A percentile compares a stretch with the other conserved stretches of the same genome.
Conservation (phyloP, 768 basidiomycete species). For the Tulasnella sp. region DNA sequence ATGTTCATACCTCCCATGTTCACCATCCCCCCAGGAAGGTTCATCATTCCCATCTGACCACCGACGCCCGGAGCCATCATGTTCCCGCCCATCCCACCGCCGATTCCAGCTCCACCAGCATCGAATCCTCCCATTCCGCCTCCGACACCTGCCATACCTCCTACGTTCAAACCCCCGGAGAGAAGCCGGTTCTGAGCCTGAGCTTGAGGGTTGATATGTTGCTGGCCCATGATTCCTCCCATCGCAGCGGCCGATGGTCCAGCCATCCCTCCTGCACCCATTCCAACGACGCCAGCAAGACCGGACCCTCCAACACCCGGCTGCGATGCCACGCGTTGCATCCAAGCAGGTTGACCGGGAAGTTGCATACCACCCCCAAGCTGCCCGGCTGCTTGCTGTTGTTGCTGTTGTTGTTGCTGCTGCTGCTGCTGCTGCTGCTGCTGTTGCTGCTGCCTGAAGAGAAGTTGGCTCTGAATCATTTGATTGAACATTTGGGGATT, state of each 20-base stretch:
- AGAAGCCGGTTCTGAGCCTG: slow-evolving; percentile 26
- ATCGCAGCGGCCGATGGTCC: background rate
- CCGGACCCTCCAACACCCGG: background rate
- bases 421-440: slow-evolving; percentile 22
- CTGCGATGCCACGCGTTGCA: slow-evolving; percentile 14
- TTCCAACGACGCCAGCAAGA: background rate
- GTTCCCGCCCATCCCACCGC: background rate
- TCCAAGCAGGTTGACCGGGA: slow-evolving; percentile 6
- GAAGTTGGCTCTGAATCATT: background rate
- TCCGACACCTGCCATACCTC: background rate
- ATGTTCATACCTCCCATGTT: slow-evolving; percentile 12
- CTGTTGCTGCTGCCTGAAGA: background rate
- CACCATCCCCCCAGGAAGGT: slow-evolving; percentile 18
- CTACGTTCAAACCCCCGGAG: slow-evolving; percentile 1
- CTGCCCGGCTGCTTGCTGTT: background rate
- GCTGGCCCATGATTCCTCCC: slow-evolving; percentile 12
- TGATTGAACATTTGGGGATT: slow-evolving; percentile 16
- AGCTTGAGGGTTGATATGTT: slow-evolving; percentile 20
- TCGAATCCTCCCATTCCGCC: slow-evolving; percentile 11
- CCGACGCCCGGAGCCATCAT: background rate
- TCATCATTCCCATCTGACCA: background rate
- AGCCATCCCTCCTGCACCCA: slow-evolving; percentile 2
- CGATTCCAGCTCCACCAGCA: background rate
- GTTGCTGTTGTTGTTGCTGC: slow-evolving; percentile 22
- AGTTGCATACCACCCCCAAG: background rate